Evolutionary conservation across 805 yeast genomes (phyloP).

Genomic region (Spathaspora sp.): DNA sequence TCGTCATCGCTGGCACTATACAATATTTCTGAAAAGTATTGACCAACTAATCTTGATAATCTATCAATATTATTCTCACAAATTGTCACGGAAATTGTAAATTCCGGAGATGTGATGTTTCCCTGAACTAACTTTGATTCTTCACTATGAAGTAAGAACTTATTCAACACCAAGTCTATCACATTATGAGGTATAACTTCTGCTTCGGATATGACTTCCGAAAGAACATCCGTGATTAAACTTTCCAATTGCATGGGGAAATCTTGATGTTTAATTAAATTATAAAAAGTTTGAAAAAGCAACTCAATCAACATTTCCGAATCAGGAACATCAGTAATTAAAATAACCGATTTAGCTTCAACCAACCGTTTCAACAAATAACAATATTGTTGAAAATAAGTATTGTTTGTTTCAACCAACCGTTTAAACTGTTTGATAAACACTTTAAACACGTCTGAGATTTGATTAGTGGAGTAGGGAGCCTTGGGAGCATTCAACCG

Average conservation of each 20-base stretch:
- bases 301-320: constrained; percentile 50
- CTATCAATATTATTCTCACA: constrained; percentile 71
- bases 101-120: constrained; percentile 49
- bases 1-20: constrained; percentile 25
- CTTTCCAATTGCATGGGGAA: constrained; percentile 56
- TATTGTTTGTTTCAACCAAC: constrained; percentile 51
- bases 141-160: constrained; percentile 41
- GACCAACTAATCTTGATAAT: constrained; percentile 72
- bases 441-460: constrained; percentile 62
- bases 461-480: constrained; percentile 66
- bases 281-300: constrained; percentile 63
- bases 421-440: constrained; percentile 60
- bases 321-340: constrained; percentile 71
- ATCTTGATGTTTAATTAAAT: constrained; percentile 31
- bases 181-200: constrained; percentile 60
- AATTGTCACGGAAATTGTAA: constrained; percentile 59
- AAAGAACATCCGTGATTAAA: constrained; percentile 64
- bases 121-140: not conserved
- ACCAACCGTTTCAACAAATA: constrained; percentile 66
- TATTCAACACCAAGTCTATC: constrained; percentile 61
- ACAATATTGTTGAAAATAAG: constrained; percentile 59
- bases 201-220: constrained; percentile 71
- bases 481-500: constrained; percentile 87
- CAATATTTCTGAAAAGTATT: constrained; percentile 72
- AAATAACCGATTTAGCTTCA: constrained; percentile 69